Evolutionary conservation across 108 stramenopile species (phyloP).

Genomic region (Skeletonema tropicum): DNA sequence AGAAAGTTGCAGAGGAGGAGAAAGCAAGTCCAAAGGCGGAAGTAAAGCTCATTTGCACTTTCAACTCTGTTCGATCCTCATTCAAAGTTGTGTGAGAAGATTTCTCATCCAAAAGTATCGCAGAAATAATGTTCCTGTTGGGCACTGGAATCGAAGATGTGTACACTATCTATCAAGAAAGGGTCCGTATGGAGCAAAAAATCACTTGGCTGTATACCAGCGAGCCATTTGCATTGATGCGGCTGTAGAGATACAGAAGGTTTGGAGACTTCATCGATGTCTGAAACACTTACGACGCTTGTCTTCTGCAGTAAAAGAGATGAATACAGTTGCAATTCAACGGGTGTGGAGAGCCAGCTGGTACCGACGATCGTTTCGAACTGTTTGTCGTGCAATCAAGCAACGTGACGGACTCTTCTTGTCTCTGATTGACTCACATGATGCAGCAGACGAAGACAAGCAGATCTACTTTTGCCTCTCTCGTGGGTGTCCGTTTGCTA

Average conservation of each 20-base stretch:
- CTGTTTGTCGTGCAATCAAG: constrained; percentile 6
- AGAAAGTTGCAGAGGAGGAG: constrained; percentile 38
- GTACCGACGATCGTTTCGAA: constrained; percentile 18
- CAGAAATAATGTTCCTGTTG: constrained; percentile 3
- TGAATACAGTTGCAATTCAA: constrained; percentile 18
- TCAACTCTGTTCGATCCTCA: constrained; percentile 18
- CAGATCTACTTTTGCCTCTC: not conserved
- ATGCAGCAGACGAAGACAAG: not conserved
- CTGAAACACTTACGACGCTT: constrained; percentile 8
- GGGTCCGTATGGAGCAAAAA: constrained; percentile 26
- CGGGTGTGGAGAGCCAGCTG: constrained; percentile 11
- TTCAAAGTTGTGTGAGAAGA: constrained; percentile 22
- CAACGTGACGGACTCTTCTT: not conserved
- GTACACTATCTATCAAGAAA: constrained; percentile 35
- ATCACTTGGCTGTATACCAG: not conserved
- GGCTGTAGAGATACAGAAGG: constrained; percentile 11
- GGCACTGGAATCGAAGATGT: constrained; percentile 13
- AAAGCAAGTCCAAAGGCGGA: not conserved
- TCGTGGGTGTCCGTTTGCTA: not conserved
- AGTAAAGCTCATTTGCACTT: not conserved
- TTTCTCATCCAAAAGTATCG: constrained; percentile 14
- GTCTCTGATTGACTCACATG: not conserved
- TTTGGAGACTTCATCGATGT: constrained; percentile 27
- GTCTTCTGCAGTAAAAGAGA: not conserved
- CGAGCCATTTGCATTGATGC: not conserved